phyloP scores from a whole-genome alignment of 495 filamentous ascomycete species.

The Penicillium egyptiacum region DNA sequence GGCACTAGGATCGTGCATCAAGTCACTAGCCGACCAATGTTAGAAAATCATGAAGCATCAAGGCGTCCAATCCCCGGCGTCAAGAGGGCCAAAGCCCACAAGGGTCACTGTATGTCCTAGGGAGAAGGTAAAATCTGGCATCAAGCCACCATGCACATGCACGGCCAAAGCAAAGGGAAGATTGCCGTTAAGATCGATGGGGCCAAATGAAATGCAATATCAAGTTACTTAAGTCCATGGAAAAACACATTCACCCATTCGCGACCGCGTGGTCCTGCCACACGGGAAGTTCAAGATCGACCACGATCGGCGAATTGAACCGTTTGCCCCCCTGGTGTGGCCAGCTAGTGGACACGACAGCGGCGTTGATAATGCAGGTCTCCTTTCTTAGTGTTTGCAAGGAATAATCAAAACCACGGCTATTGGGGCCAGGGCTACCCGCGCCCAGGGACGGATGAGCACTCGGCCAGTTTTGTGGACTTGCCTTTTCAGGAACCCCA shows the following conservation, averaged over 20 bases:
- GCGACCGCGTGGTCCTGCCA: conserved; percentile 28
- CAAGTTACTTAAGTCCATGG: neutral
- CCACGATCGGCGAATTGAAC: conserved; percentile 74
- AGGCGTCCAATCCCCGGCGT: conserved; percentile 19
- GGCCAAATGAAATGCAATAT: neutral
- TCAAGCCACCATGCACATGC: conserved; percentile 28
- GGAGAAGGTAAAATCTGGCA: conserved; percentile 15
- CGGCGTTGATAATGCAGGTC: conserved; percentile 76
- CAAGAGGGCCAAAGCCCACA: conserved; percentile 23
- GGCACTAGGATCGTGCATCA: conserved; percentile 13
- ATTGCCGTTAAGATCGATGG: conserved; percentile 10
- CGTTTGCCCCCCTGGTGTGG: conserved; percentile 58
- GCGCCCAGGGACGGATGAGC: conserved; percentile 10
- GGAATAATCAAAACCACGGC: conserved; percentile 18
- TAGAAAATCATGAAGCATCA: conserved; percentile 12
- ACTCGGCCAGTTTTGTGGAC: conserved; percentile 1
- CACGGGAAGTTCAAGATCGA: conserved; percentile 73
- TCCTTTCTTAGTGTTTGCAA: conserved; percentile 56
- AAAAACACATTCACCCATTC: conserved; percentile 6
- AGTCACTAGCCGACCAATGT: conserved; percentile 15
- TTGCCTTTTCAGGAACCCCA: conserved; percentile 8
- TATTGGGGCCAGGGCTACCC: conserved; percentile 7
- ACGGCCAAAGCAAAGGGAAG: conserved; percentile 1
- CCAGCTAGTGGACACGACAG: conserved; percentile 67
- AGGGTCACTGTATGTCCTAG: conserved; percentile 17